phyloP scores from a whole-genome alignment of 2,329 filamentous ascomycete genomes.

The Botrytis fragariae region DNA sequence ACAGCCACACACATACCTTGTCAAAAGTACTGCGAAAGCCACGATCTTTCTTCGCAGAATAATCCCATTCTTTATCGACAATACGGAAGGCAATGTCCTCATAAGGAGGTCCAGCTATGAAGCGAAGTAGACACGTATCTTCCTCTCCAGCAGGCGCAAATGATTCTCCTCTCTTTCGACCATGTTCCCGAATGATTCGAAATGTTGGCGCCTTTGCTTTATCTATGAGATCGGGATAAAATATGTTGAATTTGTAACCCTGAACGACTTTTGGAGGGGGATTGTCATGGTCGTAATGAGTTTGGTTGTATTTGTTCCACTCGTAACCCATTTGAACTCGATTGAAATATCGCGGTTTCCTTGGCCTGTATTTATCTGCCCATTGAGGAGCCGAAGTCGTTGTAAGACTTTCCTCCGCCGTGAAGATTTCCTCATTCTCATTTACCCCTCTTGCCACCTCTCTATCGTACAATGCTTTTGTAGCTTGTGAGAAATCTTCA shows the following conservation, averaged over 20 bases:
- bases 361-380: conserved; percentile 80
- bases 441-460: conserved; percentile 88
- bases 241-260: conserved; percentile 99
- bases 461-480: conserved; percentile 84
- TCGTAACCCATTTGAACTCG: conserved; percentile 98
- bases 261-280: conserved; percentile 97
- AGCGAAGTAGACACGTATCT: conserved; percentile 94
- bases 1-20: conserved; percentile 62
- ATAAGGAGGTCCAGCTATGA: conserved; percentile 92
- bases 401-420: conserved; percentile 77
- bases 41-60: conserved; percentile 89
- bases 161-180: conserved; percentile 83
- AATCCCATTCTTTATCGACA: conserved; percentile 98
- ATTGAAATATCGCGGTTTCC: conserved; percentile 97
- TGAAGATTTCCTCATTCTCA: conserved; percentile 95
- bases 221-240: conserved; percentile 96
- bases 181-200: conserved; percentile 91
- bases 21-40: conserved; percentile 97
- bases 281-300: conserved; percentile 98
- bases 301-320: conserved; percentile 99
- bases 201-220: conserved; percentile 93
- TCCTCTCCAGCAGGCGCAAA: conserved; percentile 92
- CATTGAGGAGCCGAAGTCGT: conserved; percentile 67
- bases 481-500: conserved; percentile 82
- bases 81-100: conserved; percentile 97